phyloP scores from a whole-genome alignment of 2,329 filamentous ascomycete species.

The Verticillium longisporum region DNA sequence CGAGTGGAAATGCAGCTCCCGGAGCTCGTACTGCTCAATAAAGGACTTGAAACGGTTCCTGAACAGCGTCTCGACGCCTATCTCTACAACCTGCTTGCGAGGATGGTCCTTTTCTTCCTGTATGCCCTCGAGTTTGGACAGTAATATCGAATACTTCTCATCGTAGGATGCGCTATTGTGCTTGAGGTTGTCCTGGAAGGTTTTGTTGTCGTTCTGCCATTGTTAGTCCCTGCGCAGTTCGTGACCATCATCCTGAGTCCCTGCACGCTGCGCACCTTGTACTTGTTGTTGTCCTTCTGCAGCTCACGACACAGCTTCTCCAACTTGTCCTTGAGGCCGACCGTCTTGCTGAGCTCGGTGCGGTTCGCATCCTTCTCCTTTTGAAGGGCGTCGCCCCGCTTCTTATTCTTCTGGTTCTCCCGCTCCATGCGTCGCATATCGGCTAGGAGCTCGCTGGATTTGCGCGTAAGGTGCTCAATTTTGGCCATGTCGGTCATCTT shows the following conservation, averaged over 20 bases:
- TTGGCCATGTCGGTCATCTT: conserved; percentile 91
- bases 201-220: conserved; percentile 83
- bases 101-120: conserved; percentile 82
- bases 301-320: conserved; percentile 94
- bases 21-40: conserved; percentile 92
- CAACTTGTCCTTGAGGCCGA: conserved; percentile 88
- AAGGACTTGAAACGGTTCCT: conserved; percentile 89
- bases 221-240: neutral
- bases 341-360: conserved; percentile 83
- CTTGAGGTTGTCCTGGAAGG: conserved; percentile 78
- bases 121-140: conserved; percentile 80
- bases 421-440: conserved; percentile 95
- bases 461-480: conserved; percentile 83
- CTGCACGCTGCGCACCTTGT: conserved; percentile 61
- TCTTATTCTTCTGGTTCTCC: conserved; percentile 93
- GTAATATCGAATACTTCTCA: conserved; percentile 71
- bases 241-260: neutral
- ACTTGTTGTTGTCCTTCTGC: conserved; percentile 94
- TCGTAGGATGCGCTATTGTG: conserved; percentile 78
- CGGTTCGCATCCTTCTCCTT: conserved; percentile 92
- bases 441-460: conserved; percentile 82
- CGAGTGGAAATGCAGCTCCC: conserved; percentile 89
- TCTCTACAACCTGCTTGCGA: conserved; percentile 71
- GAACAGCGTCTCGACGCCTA: conserved; percentile 67
- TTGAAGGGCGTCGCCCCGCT: conserved; percentile 85